Base-by-base conservation (phyloP, 441 rosid genomes). In the Manihot esculenta region DNA sequence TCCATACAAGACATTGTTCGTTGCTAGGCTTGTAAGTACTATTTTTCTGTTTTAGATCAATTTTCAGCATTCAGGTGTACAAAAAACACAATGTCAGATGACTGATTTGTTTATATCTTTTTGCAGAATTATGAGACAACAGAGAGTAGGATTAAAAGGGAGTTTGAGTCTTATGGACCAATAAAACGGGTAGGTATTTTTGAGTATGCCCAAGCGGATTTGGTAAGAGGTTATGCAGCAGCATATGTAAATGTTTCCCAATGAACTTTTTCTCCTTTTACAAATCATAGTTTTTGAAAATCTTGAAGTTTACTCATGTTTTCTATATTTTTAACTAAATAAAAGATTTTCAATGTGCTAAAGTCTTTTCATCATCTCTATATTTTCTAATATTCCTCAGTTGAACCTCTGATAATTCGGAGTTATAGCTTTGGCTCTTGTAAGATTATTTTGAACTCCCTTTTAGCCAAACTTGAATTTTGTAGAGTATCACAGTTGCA, bases 151-250 rank as follows among this genome's bases (percentile, higher is more conserved):
- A 81, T 91, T 78, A 94, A 91, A 88, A 89, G 97, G 89, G 98
- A 94, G 89, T 87, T 91, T 84, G 98, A 94, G 77, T 88, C 97
- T 56, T 94, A 87, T 84, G 98, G 98, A 65, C 97, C 98, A 65
- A 87, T 94, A 78, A 94, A 94, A 77, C 89, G 91, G 98, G 97
- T 94, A 89, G 92, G 98, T 89, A 85, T 79, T 73, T 83, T 77
- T 84, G 82, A 78, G 81, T 77, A 76, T 74, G 78, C 82, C 82
- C 77, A 61, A 75, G 76, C 75, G 69, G 88, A 87, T 80, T 93
- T 84, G 97, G 97, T 94, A 91, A 94, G 98, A 88, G 63, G 74
- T 78, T 82, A 68, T 84, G 73, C 69, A 5, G 62, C 79, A 35
- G 70, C 68, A 76, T 72, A 71, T 72, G 54, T 72, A 64, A 71